Evolutionary conservation across 176 grass and related monocot species (phyloP).

Genomic region (Phoenix roebelenii): DNA sequence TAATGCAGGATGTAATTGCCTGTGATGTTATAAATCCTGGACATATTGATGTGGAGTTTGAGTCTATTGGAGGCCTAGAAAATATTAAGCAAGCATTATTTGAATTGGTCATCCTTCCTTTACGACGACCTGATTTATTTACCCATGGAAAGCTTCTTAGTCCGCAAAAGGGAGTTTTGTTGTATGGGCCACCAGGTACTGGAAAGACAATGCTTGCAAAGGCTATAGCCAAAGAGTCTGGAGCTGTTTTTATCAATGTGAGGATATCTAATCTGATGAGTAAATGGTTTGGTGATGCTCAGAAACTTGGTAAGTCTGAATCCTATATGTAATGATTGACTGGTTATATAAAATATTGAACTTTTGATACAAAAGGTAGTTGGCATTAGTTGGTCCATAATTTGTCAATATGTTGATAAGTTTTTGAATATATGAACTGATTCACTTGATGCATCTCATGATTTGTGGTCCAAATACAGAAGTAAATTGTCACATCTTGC

Average conservation of each 20-base stretch:
- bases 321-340: neutral
- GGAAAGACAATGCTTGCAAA: conserved; percentile 99
- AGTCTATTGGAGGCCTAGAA: conserved; percentile 75
- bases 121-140: conserved; percentile 77
- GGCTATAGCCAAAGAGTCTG: conserved; percentile 85
- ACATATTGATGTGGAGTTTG: conserved; percentile 79
- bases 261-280: conserved; percentile 97
- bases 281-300: conserved; percentile 97
- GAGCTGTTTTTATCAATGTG: conserved; percentile 93
- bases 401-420: no score
- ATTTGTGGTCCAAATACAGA: no score
- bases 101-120: conserved; percentile 90
- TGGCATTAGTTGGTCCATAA: no score
- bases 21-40: conserved; percentile 98
- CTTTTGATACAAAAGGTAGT: no score
- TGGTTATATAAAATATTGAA: no score
- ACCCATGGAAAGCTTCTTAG: conserved; percentile 73
- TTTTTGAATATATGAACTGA: no score
- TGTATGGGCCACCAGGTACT: conserved; percentile 80
- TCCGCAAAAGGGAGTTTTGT: conserved; percentile 87
- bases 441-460: no score
- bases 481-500: no score
- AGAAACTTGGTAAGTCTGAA: conserved; percentile 74
- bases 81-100: conserved; percentile 67
- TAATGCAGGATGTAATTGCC: conserved; percentile 67